Base-by-base conservation (phyloP, 371 early-diverging fungal species). In the Rhizopus delemar region DNA sequence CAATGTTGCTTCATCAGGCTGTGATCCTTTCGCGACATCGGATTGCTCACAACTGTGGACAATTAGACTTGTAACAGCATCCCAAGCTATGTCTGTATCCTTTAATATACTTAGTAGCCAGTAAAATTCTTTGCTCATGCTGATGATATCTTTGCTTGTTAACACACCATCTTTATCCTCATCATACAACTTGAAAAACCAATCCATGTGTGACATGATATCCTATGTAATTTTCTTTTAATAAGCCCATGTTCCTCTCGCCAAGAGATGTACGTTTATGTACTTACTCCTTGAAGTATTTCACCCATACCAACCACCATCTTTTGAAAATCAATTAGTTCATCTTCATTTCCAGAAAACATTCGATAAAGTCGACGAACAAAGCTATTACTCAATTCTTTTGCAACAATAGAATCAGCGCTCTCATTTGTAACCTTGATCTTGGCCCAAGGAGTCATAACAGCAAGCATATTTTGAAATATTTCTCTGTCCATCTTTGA, bases 121-220 rank as follows among this genome's bases (percentile, higher is more conserved):
- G 34, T 94, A 76, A 4, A 95, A 65, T 46, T 88, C 86, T 71
- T 95, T 95, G 4, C 92, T 90, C 66, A 94, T 77, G 46, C 85
- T 83, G 56, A 93, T 80, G 34, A 92, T 81, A 60, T 94, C 92
- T 41, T 89, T 82, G 41, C 87, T 83, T 22, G 66, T 80, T 41
- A 95, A 69, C 8, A 71, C 60, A 4, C 83, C 86, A 59, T 90
- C 85, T 35, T 73, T 66, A 61, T 90, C 83, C 34, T 73, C 64
- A 63, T 93, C 92, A 57, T 93, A 92, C 53, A 93, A 70, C 8
- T 82, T 75, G 62, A 93, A 95, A 59, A 94, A 90, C 56, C 89
- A 70, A 38, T 89, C 84, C 66, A 94, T 87, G 13, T 86, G 81
- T 2, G 82, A 82, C 77, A 91, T 83, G 57, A 92, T 62, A 60